Percentiles rank a stretch among this genome's conserved stretches.
Evolutionary conservation across 1,139 yeast genomes (phyloP).

Genomic region (Magnusiomyces paraingens): DNA sequence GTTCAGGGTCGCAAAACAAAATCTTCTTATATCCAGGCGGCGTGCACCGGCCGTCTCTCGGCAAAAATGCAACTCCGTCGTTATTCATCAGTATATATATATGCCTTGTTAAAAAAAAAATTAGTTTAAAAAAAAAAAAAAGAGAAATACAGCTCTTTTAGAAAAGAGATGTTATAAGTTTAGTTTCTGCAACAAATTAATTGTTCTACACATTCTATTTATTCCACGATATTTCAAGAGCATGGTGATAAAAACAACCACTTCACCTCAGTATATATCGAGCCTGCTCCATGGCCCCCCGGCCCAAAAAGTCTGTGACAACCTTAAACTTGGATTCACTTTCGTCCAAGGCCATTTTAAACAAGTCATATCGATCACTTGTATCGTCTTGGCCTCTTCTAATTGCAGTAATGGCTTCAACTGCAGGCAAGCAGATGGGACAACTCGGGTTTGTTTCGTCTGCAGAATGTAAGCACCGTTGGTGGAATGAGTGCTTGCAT

Average conservation of each 20-base stretch:
- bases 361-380: conserved; percentile 56
- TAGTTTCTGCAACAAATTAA: too few species aligned
- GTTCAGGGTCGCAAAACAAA: too few species aligned
- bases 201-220: too few species aligned
- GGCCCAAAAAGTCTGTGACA: conserved; percentile 73
- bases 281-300: conserved; percentile 66
- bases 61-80: too few species aligned
- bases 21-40: too few species aligned
- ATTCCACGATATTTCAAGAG: too few species aligned
- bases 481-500: conserved; percentile 85
- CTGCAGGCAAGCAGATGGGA: conserved; percentile 65
- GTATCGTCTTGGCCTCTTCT: conserved; percentile 55
- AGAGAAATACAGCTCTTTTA: too few species aligned
- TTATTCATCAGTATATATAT: too few species aligned
- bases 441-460: conserved; percentile 40
- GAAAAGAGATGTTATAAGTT: too few species aligned
- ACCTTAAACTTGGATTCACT: conserved; percentile 65
- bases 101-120: too few species aligned
- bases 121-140: too few species aligned
- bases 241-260: background rate
- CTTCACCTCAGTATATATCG: conserved; percentile 10
- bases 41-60: too few species aligned
- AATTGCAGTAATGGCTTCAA: conserved; percentile 57
- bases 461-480: conserved; percentile 54
- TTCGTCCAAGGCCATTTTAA: conserved; percentile 52